Evolutionary conservation across 805 yeast genomes (phyloP).

Genomic region (Zygosaccharomyces bailii): DNA sequence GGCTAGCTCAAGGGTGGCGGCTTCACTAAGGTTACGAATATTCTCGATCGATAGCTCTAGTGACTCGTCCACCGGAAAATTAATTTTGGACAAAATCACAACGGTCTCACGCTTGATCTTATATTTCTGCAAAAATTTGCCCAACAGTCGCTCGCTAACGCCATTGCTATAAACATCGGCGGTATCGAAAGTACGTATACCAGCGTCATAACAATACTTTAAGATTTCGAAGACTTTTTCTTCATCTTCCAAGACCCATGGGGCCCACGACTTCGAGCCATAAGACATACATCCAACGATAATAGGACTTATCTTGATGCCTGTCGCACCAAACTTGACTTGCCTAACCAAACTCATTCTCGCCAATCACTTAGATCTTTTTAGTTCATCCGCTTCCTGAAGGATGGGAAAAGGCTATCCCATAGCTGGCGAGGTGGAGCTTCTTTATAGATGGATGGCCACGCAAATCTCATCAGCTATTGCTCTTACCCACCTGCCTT

Average conservation of each 20-base stretch:
- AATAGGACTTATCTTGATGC: slow-evolving; percentile 46
- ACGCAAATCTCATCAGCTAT: too few relatives aligned
- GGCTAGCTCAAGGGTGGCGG: slow-evolving; percentile 20
- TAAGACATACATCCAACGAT: slow-evolving; percentile 55
- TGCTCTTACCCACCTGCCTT: too few relatives aligned
- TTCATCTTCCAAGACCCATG: slow-evolving; percentile 48
- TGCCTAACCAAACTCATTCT: slow-evolving; percentile 14
- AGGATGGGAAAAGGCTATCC: too few relatives aligned
- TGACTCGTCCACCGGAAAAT: slow-evolving; percentile 33
- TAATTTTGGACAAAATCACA: slow-evolving; percentile 52
- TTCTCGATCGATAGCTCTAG: slow-evolving; percentile 3
- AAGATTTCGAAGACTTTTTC: slow-evolving; percentile 44
- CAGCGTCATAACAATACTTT: slow-evolving; percentile 46
- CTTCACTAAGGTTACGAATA: background rate
- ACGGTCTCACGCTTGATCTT: slow-evolving; percentile 51
- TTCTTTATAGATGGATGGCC: too few relatives aligned
- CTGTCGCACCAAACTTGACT: slow-evolving; percentile 42
- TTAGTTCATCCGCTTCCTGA: too few relatives aligned
- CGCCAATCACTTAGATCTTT: too few relatives aligned
- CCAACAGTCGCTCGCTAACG: slow-evolving; percentile 45
- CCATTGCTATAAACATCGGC: slow-evolving; percentile 50
- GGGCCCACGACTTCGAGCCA: slow-evolving; percentile 44
- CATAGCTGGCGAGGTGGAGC: too few relatives aligned
- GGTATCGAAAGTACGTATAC: slow-evolving; percentile 49
- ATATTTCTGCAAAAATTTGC: slow-evolving; percentile 50